Evolutionary conservation across 2,329 filamentous ascomycete species (phyloP), one percentile per base, ranked within the genome.

Genomic region (Pestalotiopsis sp.): DNA sequence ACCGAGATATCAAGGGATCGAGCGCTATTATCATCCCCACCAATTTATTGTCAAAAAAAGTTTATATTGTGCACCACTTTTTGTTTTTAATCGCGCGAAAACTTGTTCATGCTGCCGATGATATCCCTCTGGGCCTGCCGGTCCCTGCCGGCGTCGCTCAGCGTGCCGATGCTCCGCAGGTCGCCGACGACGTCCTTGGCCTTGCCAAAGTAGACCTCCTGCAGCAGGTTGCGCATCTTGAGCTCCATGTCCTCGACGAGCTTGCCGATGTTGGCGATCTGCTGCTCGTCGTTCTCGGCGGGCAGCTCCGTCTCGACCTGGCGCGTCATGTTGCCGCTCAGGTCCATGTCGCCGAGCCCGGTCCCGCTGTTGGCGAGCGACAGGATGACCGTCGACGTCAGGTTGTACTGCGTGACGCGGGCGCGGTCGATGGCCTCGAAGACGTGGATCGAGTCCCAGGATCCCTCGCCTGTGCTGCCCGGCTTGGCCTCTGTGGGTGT

Each of bases 141-240:
- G 73, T 98, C 95, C 77, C 88, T 89, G 77, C 93, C 94, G 52
- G 91, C 90, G 82, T 97, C 94, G 72, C 93, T 97, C 80, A 98
- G 83, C 71, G 92, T 91, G 65, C 90, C 90, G 72, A 97, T 88
- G 82, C 95, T 98, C 80, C 96, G 88, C 81, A 99, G 83, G 80
- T 99, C 95, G 67, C 95, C 96, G 3, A 99, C 95, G 3, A 99
- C 94, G 82, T 99, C 96, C 88, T 97, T 98, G 67, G 96, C 95
- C 86, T 99, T 99, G 79, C 96, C 96, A 82, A 99, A 99, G 84
- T 99, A 99, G 64, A 99, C 96, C 83, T 99, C 96, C 86, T 99
- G 95, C 80, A 99, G 85, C 81, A 98, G 82, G 82, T 99, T 99
- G 73, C 96, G 90, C 96, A 99, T 98, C 87, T 98, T 97, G 80